Conservation (phyloP, 768 basidiomycete species). For the Mycena venus region DNA sequence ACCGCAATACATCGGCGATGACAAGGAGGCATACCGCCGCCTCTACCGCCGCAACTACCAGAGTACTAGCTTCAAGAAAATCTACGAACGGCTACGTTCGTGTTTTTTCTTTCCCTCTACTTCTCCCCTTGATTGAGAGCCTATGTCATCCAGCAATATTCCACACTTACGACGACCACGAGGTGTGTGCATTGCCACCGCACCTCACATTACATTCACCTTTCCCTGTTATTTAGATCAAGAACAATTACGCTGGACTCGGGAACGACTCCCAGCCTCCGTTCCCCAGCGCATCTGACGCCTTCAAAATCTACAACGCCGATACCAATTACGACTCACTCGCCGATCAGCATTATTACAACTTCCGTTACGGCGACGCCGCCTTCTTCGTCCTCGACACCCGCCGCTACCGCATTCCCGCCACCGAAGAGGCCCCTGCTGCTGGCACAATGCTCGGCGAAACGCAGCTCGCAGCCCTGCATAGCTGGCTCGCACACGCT, state of each 20-base stretch:
- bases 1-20: conserved; percentile 72
- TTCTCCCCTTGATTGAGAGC: not conserved
- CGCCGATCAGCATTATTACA: conserved; percentile 65
- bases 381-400: conserved; percentile 88
- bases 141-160: conserved; percentile 63
- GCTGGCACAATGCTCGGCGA: conserved; percentile 78
- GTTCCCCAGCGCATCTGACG: conserved; percentile 69
- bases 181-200: conserved; percentile 50
- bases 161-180: conserved; percentile 82
- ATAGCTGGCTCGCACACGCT: conserved; percentile 74
- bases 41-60: conserved; percentile 78
- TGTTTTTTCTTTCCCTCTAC: conserved; percentile 29
- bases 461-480: conserved; percentile 69
- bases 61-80: conserved; percentile 72
- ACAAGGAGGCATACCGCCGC: conserved; percentile 69
- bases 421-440: conserved; percentile 53
- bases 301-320: conserved; percentile 75
- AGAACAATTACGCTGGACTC: conserved; percentile 76
- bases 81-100: conserved; percentile 81
- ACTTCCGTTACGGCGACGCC: conserved; percentile 74
- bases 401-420: conserved; percentile 66
- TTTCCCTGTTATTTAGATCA: conserved; percentile 57
- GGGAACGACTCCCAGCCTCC: conserved; percentile 66
- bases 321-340: conserved; percentile 71
- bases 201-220: not conserved